Conservation (phyloP, 169 alveolate species). For the Perkinsus marinus region DNA sequence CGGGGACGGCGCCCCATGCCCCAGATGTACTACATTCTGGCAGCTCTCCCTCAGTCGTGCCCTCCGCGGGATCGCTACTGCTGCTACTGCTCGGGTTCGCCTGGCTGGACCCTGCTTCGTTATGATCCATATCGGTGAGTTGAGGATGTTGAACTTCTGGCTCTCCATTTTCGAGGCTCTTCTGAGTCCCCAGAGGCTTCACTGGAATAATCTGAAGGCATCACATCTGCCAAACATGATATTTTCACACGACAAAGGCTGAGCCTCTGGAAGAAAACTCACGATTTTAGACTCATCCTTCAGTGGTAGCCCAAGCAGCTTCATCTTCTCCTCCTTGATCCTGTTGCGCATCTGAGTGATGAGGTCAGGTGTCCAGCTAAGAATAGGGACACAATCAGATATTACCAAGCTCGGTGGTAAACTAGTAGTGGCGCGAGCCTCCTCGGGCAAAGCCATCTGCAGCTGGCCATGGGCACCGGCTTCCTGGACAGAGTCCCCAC, state of each 20-base stretch:
- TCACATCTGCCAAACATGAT: too few species aligned
- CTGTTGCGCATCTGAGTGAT: not conserved
- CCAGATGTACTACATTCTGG: not conserved
- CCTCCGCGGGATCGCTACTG: not conserved
- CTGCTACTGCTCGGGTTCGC: not conserved
- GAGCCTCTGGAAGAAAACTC: not conserved
- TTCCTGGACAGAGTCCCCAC: constrained; percentile 17
- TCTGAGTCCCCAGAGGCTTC: not conserved
- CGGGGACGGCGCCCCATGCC: too few species aligned
- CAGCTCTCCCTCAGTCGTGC: not conserved
- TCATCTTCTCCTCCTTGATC: not conserved
- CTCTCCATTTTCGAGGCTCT: not conserved
- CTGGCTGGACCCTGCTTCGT: not conserved
- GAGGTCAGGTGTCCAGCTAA: not conserved
- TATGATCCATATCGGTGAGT: not conserved
- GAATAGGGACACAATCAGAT: not conserved
- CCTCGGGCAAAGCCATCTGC: constrained; percentile 18
- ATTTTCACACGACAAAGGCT: not conserved
- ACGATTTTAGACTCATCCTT: not conserved
- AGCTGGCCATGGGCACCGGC: not conserved
- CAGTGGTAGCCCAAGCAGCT: not conserved
- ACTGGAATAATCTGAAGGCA: not conserved
- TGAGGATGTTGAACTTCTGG: not conserved
- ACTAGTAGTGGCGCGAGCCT: constrained; percentile 10
- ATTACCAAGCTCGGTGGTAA: constrained; percentile 1